These are phyloP conservation scores for Annulohypoxylon truncatum DNA, from an alignment of 2,329 filamentous ascomycete species.

Conservation along the genomic window DNA sequence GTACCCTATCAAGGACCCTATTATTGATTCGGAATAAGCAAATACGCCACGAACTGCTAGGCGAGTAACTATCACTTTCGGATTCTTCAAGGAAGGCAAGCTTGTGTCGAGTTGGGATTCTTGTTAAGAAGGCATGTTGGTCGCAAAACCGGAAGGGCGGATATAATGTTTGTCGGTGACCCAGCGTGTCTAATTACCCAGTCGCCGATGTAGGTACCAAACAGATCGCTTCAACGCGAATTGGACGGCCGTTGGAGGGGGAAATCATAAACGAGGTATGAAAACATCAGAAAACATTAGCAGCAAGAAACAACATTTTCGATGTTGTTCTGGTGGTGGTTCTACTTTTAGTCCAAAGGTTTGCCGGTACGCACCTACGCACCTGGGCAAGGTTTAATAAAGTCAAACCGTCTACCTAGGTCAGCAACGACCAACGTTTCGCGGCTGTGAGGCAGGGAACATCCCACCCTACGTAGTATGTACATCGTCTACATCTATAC, in stretches of 20 bases:
- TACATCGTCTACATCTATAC: not conserved
- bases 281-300: slow-evolving; percentile 10
- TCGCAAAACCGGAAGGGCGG: slow-evolving; percentile 10
- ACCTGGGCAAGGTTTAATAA: slow-evolving; percentile 21
- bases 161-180: slow-evolving; percentile 15
- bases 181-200: not conserved
- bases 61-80: not conserved
- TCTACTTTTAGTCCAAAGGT: slow-evolving; percentile 32
- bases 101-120: slow-evolving; percentile 1
- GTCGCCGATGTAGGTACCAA: not conserved
- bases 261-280: slow-evolving; percentile 6
- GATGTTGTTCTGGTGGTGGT: slow-evolving; percentile 6
- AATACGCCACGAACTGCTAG: slow-evolving; percentile 19
- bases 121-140: slow-evolving; percentile 21
- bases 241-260: slow-evolving; percentile 9
- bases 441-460: slow-evolving; percentile 28
- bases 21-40: slow-evolving; percentile 31
- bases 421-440: slow-evolving; percentile 29
- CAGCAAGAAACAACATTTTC: slow-evolving; percentile 10
- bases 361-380: slow-evolving; percentile 18
- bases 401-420: slow-evolving; percentile 7
- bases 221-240: not conserved
- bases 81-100: slow-evolving; percentile 10
- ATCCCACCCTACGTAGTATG: slow-evolving; percentile 17
- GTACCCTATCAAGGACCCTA: slow-evolving; percentile 24